phyloP scores from a whole-genome alignment of 306 rosid genomes.

The Gillenia trifoliata region DNA sequence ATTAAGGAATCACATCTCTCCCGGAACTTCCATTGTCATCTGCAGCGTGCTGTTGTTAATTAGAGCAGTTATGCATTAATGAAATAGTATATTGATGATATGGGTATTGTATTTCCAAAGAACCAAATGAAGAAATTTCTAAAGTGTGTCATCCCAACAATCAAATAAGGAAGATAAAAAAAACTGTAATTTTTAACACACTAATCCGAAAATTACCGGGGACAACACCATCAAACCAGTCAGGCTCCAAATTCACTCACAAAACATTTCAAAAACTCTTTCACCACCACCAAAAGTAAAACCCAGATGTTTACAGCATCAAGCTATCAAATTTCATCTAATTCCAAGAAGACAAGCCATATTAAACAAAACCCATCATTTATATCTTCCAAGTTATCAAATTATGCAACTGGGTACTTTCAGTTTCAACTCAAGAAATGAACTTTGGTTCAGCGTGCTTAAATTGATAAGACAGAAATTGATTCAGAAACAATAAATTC shows the following conservation, averaged over 20 bases:
- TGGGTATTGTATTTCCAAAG: not conserved
- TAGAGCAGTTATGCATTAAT: too few relatives aligned
- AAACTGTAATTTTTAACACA: not conserved
- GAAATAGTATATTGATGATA: not conserved
- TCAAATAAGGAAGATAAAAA: not conserved
- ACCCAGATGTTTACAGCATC: not conserved
- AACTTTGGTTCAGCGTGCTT: not conserved
- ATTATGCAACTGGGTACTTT: not conserved
- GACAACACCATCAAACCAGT: not conserved
- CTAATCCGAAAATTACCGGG: not conserved
- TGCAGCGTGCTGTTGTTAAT: not conserved
- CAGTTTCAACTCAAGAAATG: not conserved
- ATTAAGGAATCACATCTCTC: constrained; percentile 45
- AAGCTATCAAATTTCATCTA: not conserved
- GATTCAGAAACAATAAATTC: not conserved
- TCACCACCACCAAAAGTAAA: not conserved
- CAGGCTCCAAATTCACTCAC: not conserved
- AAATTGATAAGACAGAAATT: not conserved
- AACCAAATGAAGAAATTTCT: not conserved
- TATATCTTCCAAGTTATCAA: not conserved
- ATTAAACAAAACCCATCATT: not conserved
- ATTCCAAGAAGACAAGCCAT: not conserved
- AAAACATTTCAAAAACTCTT: not conserved
- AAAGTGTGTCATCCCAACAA: not conserved
- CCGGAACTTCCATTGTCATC: constrained; percentile 41